Evolutionary conservation across 2,329 filamentous ascomycete genomes (phyloP).

Genomic region (Atkinsonella hypoxylon): DNA sequence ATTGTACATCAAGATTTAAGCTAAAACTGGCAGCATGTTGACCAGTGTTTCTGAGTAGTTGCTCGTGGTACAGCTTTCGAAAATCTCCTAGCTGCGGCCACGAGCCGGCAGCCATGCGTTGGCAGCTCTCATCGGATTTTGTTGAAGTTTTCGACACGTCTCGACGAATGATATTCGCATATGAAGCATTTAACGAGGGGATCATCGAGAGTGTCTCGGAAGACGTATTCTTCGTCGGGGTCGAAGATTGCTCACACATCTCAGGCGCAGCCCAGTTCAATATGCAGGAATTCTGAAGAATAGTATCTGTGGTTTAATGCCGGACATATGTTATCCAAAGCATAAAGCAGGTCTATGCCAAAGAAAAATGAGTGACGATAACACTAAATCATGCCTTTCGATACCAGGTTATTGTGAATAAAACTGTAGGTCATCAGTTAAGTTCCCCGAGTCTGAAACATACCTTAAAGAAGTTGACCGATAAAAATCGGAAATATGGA

Average conservation of each 20-base stretch:
- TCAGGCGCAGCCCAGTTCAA: background rate
- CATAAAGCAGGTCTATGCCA: too few relatives aligned
- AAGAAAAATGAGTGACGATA: background rate
- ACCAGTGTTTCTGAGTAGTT: background rate
- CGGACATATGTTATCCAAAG: too few relatives aligned
- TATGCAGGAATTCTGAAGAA: too few relatives aligned
- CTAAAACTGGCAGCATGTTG: background rate
- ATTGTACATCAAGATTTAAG: background rate
- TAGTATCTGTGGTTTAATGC: too few relatives aligned
- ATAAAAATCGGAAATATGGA: background rate
- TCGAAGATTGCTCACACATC: background rate
- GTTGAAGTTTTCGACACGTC: background rate
- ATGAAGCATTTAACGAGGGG: background rate
- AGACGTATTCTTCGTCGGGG: background rate
- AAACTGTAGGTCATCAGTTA: background rate
- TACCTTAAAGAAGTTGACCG: background rate
- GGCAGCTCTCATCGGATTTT: background rate
- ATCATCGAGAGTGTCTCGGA: background rate
- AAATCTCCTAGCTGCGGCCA: constrained; percentile 7
- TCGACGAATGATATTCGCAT: background rate
- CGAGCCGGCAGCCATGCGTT: background rate
- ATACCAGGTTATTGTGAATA: background rate
- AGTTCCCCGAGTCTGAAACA: background rate
- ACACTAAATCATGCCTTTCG: background rate
- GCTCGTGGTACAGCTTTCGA: background rate